These are phyloP conservation scores for Saccharomyces hybrid DNA, from an alignment of 1,139 yeast genomes.

Conservation along the genomic window DNA sequence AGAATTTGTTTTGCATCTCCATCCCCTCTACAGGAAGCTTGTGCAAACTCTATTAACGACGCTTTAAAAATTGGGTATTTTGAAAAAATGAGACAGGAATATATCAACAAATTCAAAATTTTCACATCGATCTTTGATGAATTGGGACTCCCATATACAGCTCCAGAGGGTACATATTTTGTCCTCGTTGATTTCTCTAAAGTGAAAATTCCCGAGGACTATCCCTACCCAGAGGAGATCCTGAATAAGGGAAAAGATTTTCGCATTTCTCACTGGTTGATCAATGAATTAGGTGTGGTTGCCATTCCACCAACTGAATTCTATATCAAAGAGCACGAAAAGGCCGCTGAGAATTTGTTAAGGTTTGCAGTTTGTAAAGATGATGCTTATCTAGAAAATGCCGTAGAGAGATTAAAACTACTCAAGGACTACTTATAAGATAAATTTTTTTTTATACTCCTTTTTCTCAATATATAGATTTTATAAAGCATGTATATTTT, in stretches of 20 bases:
- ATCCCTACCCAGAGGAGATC: constrained; percentile 64
- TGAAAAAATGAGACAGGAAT: constrained; percentile 56
- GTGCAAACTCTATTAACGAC: constrained; percentile 61
- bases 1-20: constrained; percentile 87
- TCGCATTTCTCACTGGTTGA: constrained; percentile 84
- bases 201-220: constrained; percentile 67
- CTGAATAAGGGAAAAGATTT: constrained; percentile 70
- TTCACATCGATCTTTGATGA: constrained; percentile 77
- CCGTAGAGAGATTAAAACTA: constrained; percentile 64
- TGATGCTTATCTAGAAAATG: constrained; percentile 68
- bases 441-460: not conserved
- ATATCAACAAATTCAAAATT: constrained; percentile 60
- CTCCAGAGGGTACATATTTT: constrained; percentile 90
- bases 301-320: constrained; percentile 96
- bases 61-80: constrained; percentile 64
- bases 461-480: not conserved
- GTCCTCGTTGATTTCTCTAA: constrained; percentile 79
- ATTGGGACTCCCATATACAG: constrained; percentile 77
- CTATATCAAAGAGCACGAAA: constrained; percentile 60
- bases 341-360: constrained; percentile 72
- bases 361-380: constrained; percentile 97
- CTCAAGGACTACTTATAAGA: constrained; percentile 54
- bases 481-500: not conserved
- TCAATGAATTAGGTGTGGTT: constrained; percentile 87
- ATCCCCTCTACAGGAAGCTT: constrained; percentile 91